These are phyloP conservation scores for Detonula confervacea DNA, from an alignment of 352 stramenopile species.

Conservation along the genomic window DNA sequence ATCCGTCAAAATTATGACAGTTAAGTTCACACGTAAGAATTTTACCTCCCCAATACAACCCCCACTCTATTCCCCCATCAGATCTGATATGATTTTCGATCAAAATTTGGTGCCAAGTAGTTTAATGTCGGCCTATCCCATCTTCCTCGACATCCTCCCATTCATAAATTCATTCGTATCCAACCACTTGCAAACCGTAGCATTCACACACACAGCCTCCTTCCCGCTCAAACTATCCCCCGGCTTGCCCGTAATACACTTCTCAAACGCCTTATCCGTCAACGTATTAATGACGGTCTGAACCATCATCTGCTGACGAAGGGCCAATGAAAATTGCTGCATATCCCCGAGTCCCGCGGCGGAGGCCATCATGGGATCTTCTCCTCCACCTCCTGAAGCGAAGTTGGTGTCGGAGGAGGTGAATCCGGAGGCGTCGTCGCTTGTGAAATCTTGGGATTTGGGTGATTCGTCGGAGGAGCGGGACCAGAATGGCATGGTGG, in stretches of 20 bases:
- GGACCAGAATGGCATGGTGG: constrained; percentile 56
- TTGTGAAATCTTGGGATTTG: constrained; percentile 38
- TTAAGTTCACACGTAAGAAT: too few relatives aligned
- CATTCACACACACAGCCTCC: constrained; percentile 73
- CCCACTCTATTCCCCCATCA: too few relatives aligned
- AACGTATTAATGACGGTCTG: constrained; percentile 79
- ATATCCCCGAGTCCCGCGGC: constrained; percentile 60
- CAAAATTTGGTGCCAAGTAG: too few relatives aligned
- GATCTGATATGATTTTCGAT: too few relatives aligned
- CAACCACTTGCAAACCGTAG: constrained; percentile 81
- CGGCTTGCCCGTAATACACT: constrained; percentile 73
- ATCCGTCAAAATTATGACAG: too few relatives aligned
- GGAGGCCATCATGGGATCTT: constrained; percentile 29
- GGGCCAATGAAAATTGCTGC: constrained; percentile 68
- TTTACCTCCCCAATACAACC: too few relatives aligned
- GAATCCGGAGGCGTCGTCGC: constrained; percentile 27
- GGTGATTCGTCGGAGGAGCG: constrained; percentile 26
- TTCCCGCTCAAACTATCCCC: constrained; percentile 66
- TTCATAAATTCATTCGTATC: constrained; percentile 85
- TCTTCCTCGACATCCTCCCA: constrained; percentile 73
- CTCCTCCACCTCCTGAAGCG: constrained; percentile 11
- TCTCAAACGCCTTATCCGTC: constrained; percentile 73
- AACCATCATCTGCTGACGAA: constrained; percentile 80
- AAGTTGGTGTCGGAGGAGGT: constrained; percentile 27
- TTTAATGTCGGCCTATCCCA: constrained; percentile 10